A percentile compares a stretch with the other conserved stretches of the same genome.
Conservation (phyloP, 1,139 yeast genomes). For the Saccharomycopsis hybrid region DNA sequence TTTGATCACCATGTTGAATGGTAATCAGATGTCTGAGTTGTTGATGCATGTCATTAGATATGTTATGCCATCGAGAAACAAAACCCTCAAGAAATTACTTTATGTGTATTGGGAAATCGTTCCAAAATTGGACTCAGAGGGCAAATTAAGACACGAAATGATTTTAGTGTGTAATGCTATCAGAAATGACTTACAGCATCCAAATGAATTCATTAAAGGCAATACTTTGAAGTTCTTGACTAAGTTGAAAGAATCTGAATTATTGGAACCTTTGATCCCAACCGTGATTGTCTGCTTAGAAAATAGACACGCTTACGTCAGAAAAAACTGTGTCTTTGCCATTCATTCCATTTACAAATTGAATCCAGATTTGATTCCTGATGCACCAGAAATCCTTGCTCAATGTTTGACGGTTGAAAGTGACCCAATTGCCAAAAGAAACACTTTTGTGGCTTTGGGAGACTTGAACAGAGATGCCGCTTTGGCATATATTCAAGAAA, state of each 20-base stretch:
- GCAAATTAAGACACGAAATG: conserved; percentile 97
- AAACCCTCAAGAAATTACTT: conserved; percentile 83
- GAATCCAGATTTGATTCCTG: conserved; percentile 84
- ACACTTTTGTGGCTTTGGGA: conserved; percentile 86
- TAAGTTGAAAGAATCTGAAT: conserved; percentile 86
- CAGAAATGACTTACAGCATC: conserved; percentile 95
- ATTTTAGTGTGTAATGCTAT: conserved; percentile 96
- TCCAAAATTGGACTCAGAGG: conserved; percentile 81
- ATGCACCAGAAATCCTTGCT: conserved; percentile 79
- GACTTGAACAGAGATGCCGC: conserved; percentile 83
- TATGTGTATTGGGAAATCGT: conserved; percentile 98
- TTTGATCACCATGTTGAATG: conserved; percentile 80
- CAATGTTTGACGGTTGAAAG: conserved; percentile 74
- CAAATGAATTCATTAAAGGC: conserved; percentile 95
- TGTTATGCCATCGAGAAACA: conserved; percentile 92
- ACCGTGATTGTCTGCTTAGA: conserved; percentile 86
- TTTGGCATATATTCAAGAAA: conserved; percentile 70
- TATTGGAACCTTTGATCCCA: conserved; percentile 92
- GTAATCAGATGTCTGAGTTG: conserved; percentile 90
- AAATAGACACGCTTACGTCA: conserved; percentile 95
- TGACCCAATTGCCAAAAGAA: conserved; percentile 92
- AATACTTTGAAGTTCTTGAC: conserved; percentile 87
- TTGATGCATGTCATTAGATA: conserved; percentile 96
- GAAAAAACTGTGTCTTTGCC: conserved; percentile 95
- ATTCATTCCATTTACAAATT: conserved; percentile 77